phyloP scores from a whole-genome alignment of 139 green algal species.

The Volvox reticuliferus region DNA sequence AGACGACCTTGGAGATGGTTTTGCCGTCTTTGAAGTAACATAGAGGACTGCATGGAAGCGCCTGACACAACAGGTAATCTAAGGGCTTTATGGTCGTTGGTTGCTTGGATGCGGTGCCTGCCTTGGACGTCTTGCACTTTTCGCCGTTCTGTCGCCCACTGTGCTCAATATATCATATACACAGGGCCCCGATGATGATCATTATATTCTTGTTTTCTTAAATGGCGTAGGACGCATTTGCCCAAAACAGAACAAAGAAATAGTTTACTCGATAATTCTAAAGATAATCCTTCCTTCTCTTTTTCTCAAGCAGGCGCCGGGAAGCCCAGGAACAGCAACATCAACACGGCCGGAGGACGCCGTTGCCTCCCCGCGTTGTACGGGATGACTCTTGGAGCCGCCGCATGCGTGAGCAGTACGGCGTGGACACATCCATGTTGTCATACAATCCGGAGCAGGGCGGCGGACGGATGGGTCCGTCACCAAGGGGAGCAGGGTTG shows the following conservation, averaged over 20 bases:
- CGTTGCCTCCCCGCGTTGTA: conserved; percentile 8
- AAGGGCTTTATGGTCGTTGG: background rate
- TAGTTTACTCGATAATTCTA: too few species aligned
- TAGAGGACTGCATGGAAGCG: background rate
- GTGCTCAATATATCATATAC: background rate
- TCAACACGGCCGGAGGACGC: background rate
- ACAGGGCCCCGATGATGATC: too few species aligned
- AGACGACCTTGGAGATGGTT: too few species aligned
- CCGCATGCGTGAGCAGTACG: conserved; percentile 48
- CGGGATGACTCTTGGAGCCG: conserved; percentile 32
- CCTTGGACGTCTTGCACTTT: background rate
- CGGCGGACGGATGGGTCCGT: background rate
- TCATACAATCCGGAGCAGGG: conserved; percentile 15
- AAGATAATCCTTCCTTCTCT: too few species aligned
- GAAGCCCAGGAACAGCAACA: background rate
- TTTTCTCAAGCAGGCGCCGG: background rate
- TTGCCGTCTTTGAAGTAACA: background rate
- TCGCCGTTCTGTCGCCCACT: too few species aligned
- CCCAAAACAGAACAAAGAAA: too few species aligned
- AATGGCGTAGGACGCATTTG: too few species aligned
- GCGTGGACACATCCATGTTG: conserved; percentile 32
- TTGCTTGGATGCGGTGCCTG: background rate
- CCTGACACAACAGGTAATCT: too few species aligned
- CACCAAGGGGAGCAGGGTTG: too few species aligned
- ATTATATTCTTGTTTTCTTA: too few species aligned